Percentiles rank a stretch among this genome's conserved stretches.
Conservation (phyloP, 2,329 filamentous ascomycete species). For the Neoarthrinium moseri region DNA sequence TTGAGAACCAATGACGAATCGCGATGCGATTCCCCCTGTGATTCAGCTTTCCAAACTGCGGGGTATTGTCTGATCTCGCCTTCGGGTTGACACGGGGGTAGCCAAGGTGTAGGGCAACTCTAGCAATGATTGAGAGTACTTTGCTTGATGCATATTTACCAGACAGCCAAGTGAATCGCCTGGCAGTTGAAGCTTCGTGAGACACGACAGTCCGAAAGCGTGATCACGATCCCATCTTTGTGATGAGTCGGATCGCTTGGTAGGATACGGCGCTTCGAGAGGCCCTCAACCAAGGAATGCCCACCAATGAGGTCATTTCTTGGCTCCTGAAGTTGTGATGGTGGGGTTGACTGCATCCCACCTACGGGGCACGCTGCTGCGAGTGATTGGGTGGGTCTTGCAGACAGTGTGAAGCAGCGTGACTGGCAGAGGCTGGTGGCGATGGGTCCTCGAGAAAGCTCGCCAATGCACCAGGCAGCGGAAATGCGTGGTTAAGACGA, state of each 20-base stretch:
- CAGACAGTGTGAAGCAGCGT: conserved; percentile 1
- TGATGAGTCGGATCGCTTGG: conserved; percentile 9
- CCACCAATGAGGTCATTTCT: conserved; percentile 17
- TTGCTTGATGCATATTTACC: too few species aligned
- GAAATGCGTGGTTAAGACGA: neutral
- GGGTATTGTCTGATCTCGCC: too few species aligned
- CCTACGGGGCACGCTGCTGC: conserved; percentile 1
- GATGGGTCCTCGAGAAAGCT: neutral
- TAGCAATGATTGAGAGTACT: too few species aligned
- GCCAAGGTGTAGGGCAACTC: too few species aligned
- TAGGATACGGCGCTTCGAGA: conserved; percentile 23
- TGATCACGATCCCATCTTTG: too few species aligned
- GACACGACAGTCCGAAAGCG: too few species aligned
- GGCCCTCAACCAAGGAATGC: conserved; percentile 11
- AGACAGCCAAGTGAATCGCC: too few species aligned
- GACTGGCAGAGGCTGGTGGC: neutral
- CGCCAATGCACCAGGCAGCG: conserved; percentile 6
- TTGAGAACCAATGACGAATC: too few species aligned
- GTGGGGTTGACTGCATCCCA: conserved; percentile 7
- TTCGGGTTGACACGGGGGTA: too few species aligned
- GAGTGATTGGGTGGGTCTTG: conserved; percentile 8
- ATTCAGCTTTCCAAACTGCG: too few species aligned
- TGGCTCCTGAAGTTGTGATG: conserved; percentile 4
- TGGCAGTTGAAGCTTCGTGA: too few species aligned
- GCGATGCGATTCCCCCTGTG: too few species aligned